Conservation (phyloP, 768 basidiomycete genomes). For the Dictyophora rubrovolvata region DNA sequence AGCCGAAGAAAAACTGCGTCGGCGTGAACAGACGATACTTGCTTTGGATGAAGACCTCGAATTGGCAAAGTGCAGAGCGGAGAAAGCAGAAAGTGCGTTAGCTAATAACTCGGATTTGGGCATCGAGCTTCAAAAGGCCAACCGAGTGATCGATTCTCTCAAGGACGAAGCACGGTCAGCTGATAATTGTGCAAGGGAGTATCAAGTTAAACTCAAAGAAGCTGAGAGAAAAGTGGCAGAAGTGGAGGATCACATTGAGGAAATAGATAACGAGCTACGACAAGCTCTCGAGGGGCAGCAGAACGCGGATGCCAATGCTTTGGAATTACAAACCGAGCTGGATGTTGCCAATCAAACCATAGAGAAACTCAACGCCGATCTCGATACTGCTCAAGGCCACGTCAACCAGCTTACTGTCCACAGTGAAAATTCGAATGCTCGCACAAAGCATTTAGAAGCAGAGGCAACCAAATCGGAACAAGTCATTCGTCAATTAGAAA, state of each 20-base stretch:
- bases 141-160: conserved; percentile 30
- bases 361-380: conserved; percentile 36
- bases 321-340: conserved; percentile 56
- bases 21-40: conserved; percentile 35
- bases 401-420: conserved; percentile 33
- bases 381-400: conserved; percentile 28
- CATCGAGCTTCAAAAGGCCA: conserved; percentile 54
- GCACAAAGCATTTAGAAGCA: conserved; percentile 40
- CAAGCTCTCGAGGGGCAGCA: conserved; percentile 24
- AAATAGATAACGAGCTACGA: conserved; percentile 13
- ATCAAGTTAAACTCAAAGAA: conserved; percentile 48
- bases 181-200: conserved; percentile 40
- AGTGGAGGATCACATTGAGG: conserved; percentile 22
- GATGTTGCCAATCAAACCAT: conserved; percentile 42
- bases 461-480: conserved; percentile 40
- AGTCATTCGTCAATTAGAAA: conserved; percentile 58
- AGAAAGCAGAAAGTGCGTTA: conserved; percentile 54
- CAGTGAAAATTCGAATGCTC: conserved; percentile 38
- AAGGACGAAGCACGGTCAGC: conserved; percentile 50
- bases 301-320: conserved; percentile 37
- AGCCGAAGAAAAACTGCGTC: conserved; percentile 23
- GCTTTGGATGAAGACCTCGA: conserved; percentile 30
- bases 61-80: conserved; percentile 28
- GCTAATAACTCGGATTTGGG: conserved; percentile 61
- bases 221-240: conserved; percentile 31